phyloP scores from a whole-genome alignment of 2,329 filamentous ascomycete species.

The Venturiaceae sp. region DNA sequence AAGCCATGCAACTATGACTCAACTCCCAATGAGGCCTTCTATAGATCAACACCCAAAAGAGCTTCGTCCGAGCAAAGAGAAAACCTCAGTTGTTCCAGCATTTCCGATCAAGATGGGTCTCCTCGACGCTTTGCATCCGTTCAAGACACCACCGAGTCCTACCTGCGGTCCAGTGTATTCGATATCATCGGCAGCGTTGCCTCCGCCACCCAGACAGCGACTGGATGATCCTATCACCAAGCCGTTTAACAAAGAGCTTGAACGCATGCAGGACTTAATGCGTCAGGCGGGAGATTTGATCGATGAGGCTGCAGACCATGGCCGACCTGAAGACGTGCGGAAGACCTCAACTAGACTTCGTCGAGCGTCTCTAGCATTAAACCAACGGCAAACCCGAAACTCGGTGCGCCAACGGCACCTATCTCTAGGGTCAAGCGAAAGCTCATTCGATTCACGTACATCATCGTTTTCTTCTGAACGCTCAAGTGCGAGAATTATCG shows the following conservation, averaged over 20 bases:
- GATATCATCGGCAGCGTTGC: not conserved
- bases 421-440: not conserved
- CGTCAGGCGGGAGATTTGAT: conserved; percentile 29
- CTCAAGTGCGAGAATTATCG: not conserved
- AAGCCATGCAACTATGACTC: not conserved
- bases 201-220: not conserved
- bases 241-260: conserved; percentile 13
- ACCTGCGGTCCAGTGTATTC: not conserved
- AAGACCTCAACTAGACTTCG: conserved; percentile 21
- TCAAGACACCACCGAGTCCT: not conserved
- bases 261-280: conserved; percentile 31
- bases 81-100: not conserved
- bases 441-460: not conserved
- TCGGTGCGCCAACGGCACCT: not conserved
- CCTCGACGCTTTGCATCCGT: not conserved
- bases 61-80: not conserved
- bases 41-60: not conserved
- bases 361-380: conserved; percentile 13
- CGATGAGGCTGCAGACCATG: conserved; percentile 20
- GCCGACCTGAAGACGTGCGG: conserved; percentile 20
- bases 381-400: not conserved
- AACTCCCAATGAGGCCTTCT: not conserved
- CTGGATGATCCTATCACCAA: not conserved
- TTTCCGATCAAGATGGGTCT: not conserved
- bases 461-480: not conserved